Evolutionary conservation across 2,329 filamentous ascomycete species (phyloP).

Genomic region (Nigrospora osmanthi): DNA sequence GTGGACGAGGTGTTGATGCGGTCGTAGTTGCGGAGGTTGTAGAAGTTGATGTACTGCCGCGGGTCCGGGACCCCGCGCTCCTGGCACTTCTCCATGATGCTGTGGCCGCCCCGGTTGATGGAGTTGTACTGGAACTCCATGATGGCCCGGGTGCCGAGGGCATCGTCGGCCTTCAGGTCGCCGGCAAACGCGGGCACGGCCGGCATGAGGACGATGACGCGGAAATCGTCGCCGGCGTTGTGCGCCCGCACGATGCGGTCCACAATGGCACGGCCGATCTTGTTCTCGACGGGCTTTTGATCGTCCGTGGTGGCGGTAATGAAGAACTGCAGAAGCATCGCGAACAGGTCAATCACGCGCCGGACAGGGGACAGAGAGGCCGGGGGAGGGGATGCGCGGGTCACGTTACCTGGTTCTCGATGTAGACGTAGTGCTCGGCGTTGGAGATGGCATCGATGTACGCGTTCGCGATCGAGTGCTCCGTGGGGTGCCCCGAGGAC

Average conservation of each 20-base stretch:
- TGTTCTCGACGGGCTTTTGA: conserved; percentile 68
- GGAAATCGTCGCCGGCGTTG: conserved; percentile 57
- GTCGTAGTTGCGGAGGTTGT: conserved; percentile 79
- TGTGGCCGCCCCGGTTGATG: conserved; percentile 69
- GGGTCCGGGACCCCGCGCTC: conserved; percentile 60
- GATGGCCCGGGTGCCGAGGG: conserved; percentile 72
- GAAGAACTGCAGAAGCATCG: conserved; percentile 54
- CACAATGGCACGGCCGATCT: conserved; percentile 71
- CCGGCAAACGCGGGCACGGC: conserved; percentile 77
- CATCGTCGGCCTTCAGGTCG: conserved; percentile 64
- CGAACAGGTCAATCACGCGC: too few species aligned
- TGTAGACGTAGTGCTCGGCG: conserved; percentile 68
- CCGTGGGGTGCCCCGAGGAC: conserved; percentile 42
- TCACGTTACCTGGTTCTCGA: conserved; percentile 57
- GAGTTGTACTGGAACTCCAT: conserved; percentile 83
- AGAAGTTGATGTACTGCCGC: conserved; percentile 70
- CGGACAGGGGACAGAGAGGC: too few species aligned
- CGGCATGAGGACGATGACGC: conserved; percentile 71
- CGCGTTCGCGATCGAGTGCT: conserved; percentile 80
- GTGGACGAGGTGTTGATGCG: conserved; percentile 64
- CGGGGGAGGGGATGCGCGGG: too few species aligned
- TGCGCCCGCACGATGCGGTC: conserved; percentile 68
- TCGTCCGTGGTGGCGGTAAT: conserved; percentile 69
- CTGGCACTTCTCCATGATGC: conserved; percentile 65
- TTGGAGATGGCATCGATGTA: conserved; percentile 66